Conservation (phyloP, 768 basidiomycete species). For the Phylloporus arenicola region DNA sequence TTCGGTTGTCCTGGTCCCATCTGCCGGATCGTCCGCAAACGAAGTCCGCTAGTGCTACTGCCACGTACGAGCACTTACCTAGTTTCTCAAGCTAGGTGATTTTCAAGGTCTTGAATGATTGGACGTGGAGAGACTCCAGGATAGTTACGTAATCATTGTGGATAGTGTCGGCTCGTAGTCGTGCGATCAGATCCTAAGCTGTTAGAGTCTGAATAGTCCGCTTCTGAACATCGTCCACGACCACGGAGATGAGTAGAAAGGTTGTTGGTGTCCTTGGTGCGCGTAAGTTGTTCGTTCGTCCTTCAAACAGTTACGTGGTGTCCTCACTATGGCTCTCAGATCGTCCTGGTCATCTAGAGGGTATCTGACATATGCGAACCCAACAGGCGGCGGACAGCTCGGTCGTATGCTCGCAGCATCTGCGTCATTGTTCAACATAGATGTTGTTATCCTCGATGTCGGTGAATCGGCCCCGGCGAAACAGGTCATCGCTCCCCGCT, state of each 20-base stretch:
- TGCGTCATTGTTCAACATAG: slow-evolving; percentile 81
- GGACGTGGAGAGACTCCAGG: no score
- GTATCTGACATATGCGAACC: slow-evolving; percentile 2
- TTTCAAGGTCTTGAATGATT: not conserved
- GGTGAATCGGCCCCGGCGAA: slow-evolving; percentile 84
- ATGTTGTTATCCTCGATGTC: slow-evolving; percentile 78
- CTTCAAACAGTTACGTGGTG: not conserved
- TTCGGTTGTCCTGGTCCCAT: slow-evolving; percentile 30
- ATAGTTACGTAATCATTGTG: not conserved
- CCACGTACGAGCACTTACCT: slow-evolving; percentile 35
- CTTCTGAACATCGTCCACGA: not conserved
- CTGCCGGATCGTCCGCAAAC: not conserved
- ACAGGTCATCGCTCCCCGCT: slow-evolving; percentile 62
- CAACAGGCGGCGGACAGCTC: slow-evolving; percentile 88
- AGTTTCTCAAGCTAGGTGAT: slow-evolving; percentile 47
- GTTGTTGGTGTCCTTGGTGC: slow-evolving; percentile 27
- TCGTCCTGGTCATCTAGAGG: not conserved
- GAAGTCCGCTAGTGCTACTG: not conserved
- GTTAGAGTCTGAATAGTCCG: not conserved
- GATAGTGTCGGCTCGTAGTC: not conserved
- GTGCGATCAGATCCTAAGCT: no score
- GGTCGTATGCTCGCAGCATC: slow-evolving; percentile 95
- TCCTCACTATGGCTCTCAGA: slow-evolving; percentile 13
- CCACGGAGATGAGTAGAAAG: slow-evolving; percentile 21
- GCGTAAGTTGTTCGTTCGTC: slow-evolving; percentile 17